Evolutionary conservation across 1,139 yeast species (phyloP).

Genomic region (Saccharomyces hybrid): DNA sequence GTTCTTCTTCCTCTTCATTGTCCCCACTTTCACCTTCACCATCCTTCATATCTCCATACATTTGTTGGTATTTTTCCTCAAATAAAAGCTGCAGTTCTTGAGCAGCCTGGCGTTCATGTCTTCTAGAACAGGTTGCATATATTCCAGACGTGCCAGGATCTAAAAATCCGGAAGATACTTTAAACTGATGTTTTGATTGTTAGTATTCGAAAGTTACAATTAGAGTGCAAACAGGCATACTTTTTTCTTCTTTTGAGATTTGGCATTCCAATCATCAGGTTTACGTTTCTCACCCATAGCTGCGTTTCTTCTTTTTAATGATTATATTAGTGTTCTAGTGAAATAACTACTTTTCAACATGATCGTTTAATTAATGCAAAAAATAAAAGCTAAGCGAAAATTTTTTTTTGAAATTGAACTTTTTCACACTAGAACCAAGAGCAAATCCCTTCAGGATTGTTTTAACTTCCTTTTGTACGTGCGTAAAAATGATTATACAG

Average conservation of each 20-base stretch:
- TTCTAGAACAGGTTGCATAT: conserved; percentile 78
- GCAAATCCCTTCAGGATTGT: too few relatives aligned
- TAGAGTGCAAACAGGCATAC: background rate
- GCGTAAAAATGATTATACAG: background rate
- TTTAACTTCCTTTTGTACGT: too few relatives aligned
- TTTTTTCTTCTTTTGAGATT: background rate
- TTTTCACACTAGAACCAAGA: too few relatives aligned
- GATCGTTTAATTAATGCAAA: background rate
- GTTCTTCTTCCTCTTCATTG: conserved; percentile 34
- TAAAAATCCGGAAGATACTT: conserved; percentile 23
- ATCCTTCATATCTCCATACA: conserved; percentile 37
- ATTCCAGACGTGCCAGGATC: conserved; percentile 82
- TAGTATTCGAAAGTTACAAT: background rate
- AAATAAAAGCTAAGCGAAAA: background rate
- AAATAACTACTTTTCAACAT: background rate
- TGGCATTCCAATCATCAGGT: background rate
- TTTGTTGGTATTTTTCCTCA: conserved; percentile 49
- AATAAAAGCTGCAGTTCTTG: conserved; percentile 63
- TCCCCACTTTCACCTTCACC: conserved; percentile 33
- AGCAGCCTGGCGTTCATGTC: conserved; percentile 67
- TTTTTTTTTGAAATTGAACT: background rate
- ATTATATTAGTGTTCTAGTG: background rate
- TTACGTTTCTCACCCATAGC: background rate
- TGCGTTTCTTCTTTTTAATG: background rate
- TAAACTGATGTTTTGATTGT: conserved; percentile 14